Evolutionary conservation across 2,329 filamentous ascomycete species (phyloP).

Genomic region (Paraphaeosphaeria sporulosa): DNA sequence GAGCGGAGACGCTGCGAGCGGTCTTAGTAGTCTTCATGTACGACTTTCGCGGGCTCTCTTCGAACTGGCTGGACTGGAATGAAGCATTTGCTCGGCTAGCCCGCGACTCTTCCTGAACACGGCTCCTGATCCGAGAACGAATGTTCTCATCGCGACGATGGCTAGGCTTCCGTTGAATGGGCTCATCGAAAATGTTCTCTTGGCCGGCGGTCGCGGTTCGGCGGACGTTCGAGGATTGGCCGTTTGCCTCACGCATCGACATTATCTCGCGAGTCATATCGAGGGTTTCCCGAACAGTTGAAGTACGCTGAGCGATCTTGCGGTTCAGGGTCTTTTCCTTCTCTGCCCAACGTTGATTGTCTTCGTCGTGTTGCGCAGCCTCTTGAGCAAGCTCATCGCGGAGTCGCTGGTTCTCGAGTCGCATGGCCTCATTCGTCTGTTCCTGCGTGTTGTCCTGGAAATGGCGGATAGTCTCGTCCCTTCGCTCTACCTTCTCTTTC

Average conservation of each 20-base stretch:
- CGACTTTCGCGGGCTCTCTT: slow-evolving; percentile 34
- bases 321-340: slow-evolving; percentile 43
- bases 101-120: slow-evolving; percentile 44
- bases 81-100: slow-evolving; percentile 37
- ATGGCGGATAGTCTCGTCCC: slow-evolving; percentile 50
- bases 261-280: slow-evolving; percentile 44
- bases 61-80: slow-evolving; percentile 25
- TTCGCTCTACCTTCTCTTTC: slow-evolving; percentile 41
- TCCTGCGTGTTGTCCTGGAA: slow-evolving; percentile 48
- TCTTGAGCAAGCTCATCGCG: slow-evolving; percentile 47
- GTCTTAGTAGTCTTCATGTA: slow-evolving; percentile 32
- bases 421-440: slow-evolving; percentile 49
- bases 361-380: slow-evolving; percentile 44
- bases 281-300: slow-evolving; percentile 33
- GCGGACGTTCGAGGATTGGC: slow-evolving; percentile 22
- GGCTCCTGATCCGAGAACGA: slow-evolving; percentile 41
- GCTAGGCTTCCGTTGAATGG: slow-evolving; percentile 35
- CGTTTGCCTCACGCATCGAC: slow-evolving; percentile 34
- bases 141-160: slow-evolving; percentile 45
- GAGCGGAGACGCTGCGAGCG: slow-evolving; percentile 43
- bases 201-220: slow-evolving; percentile 24
- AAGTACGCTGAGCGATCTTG: slow-evolving; percentile 43
- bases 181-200: slow-evolving; percentile 27
- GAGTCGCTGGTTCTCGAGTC: slow-evolving; percentile 51
- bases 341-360: slow-evolving; percentile 41